phyloP scores from a whole-genome alignment of 192 early-diverging fungal species.

The Podila horticola region DNA sequence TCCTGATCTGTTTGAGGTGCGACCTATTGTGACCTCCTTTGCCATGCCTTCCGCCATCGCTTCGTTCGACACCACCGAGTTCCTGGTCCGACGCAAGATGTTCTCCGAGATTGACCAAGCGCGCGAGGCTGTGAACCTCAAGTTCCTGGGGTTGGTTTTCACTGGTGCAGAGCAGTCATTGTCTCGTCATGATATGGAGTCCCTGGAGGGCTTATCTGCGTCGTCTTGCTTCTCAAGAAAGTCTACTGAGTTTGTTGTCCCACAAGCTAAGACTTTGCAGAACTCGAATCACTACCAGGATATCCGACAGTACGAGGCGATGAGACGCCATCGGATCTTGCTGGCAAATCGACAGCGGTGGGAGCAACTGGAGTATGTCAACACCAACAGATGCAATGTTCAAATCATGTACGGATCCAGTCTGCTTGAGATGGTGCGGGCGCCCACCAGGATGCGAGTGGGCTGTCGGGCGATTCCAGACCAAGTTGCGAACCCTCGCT shows the following conservation, averaged over 20 bases:
- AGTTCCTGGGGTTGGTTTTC: conserved; percentile 56
- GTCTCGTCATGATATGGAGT: conserved; percentile 29
- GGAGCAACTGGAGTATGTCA: conserved; percentile 57
- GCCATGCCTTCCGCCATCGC: conserved; percentile 57
- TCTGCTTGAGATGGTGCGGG: conserved; percentile 44
- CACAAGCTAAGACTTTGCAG: conserved; percentile 29
- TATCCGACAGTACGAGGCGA: conserved; percentile 48
- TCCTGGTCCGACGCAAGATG: conserved; percentile 46
- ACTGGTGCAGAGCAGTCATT: conserved; percentile 27
- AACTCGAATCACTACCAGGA: conserved; percentile 52
- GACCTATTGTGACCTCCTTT: conserved; percentile 71
- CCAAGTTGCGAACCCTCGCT: conserved; percentile 40
- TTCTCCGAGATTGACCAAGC: conserved; percentile 40
- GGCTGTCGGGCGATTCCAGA: conserved; percentile 26
- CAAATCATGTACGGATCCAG: conserved; percentile 56
- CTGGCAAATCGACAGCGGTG: conserved; percentile 39
- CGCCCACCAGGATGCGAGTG: conserved; percentile 8
- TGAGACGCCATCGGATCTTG: conserved; percentile 42
- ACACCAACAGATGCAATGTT: conserved; percentile 48
- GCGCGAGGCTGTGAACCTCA: conserved; percentile 42
- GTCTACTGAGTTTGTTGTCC: conserved; percentile 18
- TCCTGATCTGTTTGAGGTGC: conserved; percentile 64
- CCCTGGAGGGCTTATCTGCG: conserved; percentile 36
- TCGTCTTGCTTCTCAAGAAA: conserved; percentile 16
- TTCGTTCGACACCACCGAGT: conserved; percentile 45